Evolutionary conservation across 2,329 filamentous ascomycete genomes (phyloP).

Genomic region (Xylariales sp.): DNA sequence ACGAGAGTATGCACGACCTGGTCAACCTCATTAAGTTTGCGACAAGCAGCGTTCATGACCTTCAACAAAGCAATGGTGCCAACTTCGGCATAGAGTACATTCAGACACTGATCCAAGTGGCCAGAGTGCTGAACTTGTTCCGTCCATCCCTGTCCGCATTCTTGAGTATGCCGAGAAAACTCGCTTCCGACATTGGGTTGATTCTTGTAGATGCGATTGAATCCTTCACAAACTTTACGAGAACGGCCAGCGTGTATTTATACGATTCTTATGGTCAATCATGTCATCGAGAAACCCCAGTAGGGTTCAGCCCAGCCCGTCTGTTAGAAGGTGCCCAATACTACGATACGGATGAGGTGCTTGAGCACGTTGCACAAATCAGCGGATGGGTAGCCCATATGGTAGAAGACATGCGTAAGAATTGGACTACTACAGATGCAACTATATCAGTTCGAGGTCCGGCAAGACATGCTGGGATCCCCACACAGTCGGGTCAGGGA

Average conservation of each 20-base stretch:
- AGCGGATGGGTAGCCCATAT: conserved; percentile 38
- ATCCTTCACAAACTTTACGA: conserved; percentile 19
- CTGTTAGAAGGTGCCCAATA: conserved; percentile 17
- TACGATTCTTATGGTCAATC: conserved; percentile 9
- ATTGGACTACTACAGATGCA: conserved; percentile 33
- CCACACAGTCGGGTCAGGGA: conserved; percentile 31
- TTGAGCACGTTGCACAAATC: conserved; percentile 24
- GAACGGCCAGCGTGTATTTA: conserved; percentile 16
- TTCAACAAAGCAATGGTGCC: conserved; percentile 13
- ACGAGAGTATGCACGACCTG: conserved; percentile 27
- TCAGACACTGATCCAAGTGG: conserved; percentile 15
- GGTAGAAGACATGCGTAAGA: conserved; percentile 36
- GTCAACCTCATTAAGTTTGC: conserved; percentile 26
- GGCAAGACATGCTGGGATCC: conserved; percentile 20
- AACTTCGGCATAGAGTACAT: conserved; percentile 18
- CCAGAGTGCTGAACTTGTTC: conserved; percentile 20
- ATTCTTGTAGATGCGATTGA: conserved; percentile 13
- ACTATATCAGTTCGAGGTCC: conserved; percentile 34
- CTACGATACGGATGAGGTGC: conserved; percentile 3
- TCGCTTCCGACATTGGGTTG: conserved; percentile 10
- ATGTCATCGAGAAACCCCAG: not conserved
- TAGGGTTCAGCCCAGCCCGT: conserved; percentile 11
- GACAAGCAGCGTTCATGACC: conserved; percentile 19
- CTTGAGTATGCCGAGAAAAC: conserved; percentile 17
- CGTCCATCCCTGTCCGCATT: conserved; percentile 21